Base-by-base conservation (phyloP, 257 asterid species). In the Lycium barbarum region DNA sequence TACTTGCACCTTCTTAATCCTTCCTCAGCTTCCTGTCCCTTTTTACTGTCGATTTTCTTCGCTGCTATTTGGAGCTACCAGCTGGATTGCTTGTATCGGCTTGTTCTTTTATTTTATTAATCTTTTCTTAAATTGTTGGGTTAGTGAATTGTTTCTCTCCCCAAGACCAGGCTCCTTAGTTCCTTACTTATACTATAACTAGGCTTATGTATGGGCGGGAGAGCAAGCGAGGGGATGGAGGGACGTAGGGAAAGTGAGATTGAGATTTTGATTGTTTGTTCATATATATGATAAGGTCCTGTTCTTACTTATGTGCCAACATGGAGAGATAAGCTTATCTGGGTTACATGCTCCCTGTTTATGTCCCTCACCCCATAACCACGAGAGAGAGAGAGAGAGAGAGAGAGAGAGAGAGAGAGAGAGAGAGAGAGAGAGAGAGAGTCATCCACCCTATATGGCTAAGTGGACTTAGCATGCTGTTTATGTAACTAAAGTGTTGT, bases 151-250 rank as follows among this genome's bases (percentile, higher is more conserved):
- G 14, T 26, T 53, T 3, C 15, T 26, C 26, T 9, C 63, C 49
- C 20, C 22, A 33, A 14, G 82, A 78, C 49, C 47, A 53, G 49
- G 45, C 40, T 78, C 49, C 82, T 78, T 78, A 78, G 65, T 53
- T 78, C 65, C 17, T 53, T 76, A 26, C 65, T 53, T 78, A 78
- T 78, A 65, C 65, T 53, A 54, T 53, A 33, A 26, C 14, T 14
- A 15, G 49, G 53, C 62, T 14, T 78, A 8, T 53, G 9, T 53
- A 53, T 53, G 82, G 22, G 81, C 62, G 3, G 62, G 22, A 74
- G 62, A 49, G 15, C 0, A 8, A 10, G 81, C 9, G 59, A 9
- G 26, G 40, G 59, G 63, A 13, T 35, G 47, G 73, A 33, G 18
- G 45, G 0, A 66, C 9, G 61, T 22, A 20, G 61, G 62, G 43